phyloP scores from a whole-genome alignment of 2,329 filamentous ascomycete species.

The Phaeomoniella chlamydospora region DNA sequence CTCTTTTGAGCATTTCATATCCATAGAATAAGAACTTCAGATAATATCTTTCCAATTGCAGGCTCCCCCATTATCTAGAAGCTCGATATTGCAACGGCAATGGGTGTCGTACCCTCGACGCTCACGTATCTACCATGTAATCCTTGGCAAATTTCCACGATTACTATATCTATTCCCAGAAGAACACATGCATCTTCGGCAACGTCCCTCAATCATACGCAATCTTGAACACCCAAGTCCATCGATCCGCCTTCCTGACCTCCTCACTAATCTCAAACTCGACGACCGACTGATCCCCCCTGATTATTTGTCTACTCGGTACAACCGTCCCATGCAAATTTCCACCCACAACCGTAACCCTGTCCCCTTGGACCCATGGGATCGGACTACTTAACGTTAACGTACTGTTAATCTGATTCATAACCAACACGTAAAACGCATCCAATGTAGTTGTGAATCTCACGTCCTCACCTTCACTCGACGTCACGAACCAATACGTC shows the following conservation, averaged over 20 bases:
- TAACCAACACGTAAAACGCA: conserved; percentile 37
- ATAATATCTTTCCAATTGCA: too few species aligned
- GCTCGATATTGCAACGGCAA: too few species aligned
- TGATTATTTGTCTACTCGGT: not conserved
- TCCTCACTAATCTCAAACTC: conserved; percentile 17
- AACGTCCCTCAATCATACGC: too few species aligned
- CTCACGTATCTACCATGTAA: too few species aligned
- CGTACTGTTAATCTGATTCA: conserved; percentile 26
- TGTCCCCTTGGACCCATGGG: conserved; percentile 32
- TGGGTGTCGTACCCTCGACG: too few species aligned
- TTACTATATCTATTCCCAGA: too few species aligned
- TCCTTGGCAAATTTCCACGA: too few species aligned
- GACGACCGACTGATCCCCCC: conserved; percentile 7
- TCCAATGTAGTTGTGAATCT: conserved; percentile 37
- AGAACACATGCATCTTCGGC: too few species aligned
- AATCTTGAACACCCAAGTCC: conserved; percentile 30
- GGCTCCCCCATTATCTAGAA: too few species aligned
- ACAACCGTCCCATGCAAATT: conserved; percentile 13
- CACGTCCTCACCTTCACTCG: conserved; percentile 27
- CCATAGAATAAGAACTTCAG: too few species aligned
- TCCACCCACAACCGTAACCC: conserved; percentile 28
- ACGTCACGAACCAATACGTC: conserved; percentile 36
- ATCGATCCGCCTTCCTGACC: conserved; percentile 20
- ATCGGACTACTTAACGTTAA: conserved; percentile 28
- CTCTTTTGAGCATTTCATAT: too few species aligned